Evolutionary conservation across 371 early-diverging fungal species (phyloP), one percentile per base, ranked within the genome.

Genomic region (Aphelidium insulamus): DNA sequence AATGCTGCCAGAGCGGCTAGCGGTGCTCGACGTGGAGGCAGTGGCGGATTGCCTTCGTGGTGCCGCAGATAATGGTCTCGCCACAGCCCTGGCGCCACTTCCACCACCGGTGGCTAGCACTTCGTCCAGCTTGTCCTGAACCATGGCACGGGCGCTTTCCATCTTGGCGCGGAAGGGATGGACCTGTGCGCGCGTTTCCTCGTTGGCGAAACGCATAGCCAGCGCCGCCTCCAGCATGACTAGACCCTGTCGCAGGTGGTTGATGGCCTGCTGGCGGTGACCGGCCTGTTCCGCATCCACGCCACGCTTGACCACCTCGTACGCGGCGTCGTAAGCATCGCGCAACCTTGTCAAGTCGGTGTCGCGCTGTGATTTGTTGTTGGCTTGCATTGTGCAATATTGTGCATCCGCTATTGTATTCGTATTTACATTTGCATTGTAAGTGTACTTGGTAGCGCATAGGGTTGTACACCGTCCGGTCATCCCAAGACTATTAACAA

Each of bases 121-220:
- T 4, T 35, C 42, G 21, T 40, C 26, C 9, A 62, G 37, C 6
- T 59, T 37, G 8, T 36, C 38, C 36, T 58, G 50, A 9, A 55
- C 44, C 14, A 41, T 43, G 18, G 37, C 43, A 16, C 62, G 30
- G 30, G 55, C 62, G 23, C 34, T 31, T 4, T 51, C 26, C 45
- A 66, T 45, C 40, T 61, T 62, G 18, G 43, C 44, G 8, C 56
- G 55, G 15, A 54, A 27, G 0, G 39, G 26, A 17, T 54, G 59
- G 4, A 59, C 57, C 21, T 43, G 40, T 14, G 34, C 39, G 25
- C 34, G 28, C 25, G 44, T 46, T 21, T 21, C 37, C 6, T 45
- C 46, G 1, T 45, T 45, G 3, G 24, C 21, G 26, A 39, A 49
- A 7, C 45, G 49, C 21, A 49, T 38, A 14, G 37, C 40, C 27